A percentile compares a stretch with the other conserved stretches of the same genome.
phyloP scores from a whole-genome alignment of 306 rosid genomes.

The Cucumis sativus region DNA sequence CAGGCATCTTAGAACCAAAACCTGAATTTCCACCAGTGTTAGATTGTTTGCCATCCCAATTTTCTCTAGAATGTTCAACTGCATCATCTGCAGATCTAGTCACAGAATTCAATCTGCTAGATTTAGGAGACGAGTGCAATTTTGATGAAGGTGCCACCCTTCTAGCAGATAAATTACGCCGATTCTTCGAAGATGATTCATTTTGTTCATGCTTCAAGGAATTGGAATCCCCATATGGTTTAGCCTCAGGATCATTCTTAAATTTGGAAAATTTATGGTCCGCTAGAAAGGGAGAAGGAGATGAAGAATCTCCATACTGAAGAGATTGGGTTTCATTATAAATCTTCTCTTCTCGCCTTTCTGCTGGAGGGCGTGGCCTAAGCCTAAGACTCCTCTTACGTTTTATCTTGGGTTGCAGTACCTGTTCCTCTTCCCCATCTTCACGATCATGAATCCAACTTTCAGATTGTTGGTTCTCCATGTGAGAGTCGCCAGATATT shows the following conservation, averaged over 20 bases:
- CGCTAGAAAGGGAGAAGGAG: slow-evolving; percentile 40
- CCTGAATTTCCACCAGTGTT: slow-evolving; percentile 42
- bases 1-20: slow-evolving; percentile 53
- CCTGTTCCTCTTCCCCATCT: slow-evolving; percentile 90
- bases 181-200: slow-evolving; percentile 44
- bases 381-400: slow-evolving; percentile 84
- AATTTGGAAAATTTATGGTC: slow-evolving; percentile 43
- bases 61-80: slow-evolving; percentile 48
- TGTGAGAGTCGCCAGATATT: slow-evolving; percentile 77
- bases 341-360: slow-evolving; percentile 65
- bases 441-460: slow-evolving; percentile 94
- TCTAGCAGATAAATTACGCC: slow-evolving; percentile 56
- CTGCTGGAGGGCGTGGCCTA: slow-evolving; percentile 67
- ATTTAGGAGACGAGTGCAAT: slow-evolving; percentile 54
- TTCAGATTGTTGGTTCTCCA: slow-evolving; percentile 85
- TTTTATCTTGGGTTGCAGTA: slow-evolving; percentile 80
- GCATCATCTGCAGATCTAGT: slow-evolving; percentile 49
- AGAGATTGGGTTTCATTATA: slow-evolving; percentile 46
- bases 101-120: slow-evolving; percentile 49
- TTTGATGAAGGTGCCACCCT: slow-evolving; percentile 48
- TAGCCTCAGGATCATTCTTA: slow-evolving; percentile 41
- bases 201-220: slow-evolving; percentile 50
- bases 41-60: slow-evolving; percentile 50
- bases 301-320: slow-evolving; percentile 49
- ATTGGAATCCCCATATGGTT: slow-evolving; percentile 41